Evolutionary conservation across 192 early-diverging fungal species (phyloP).

Genomic region (Dissophora ornata): DNA sequence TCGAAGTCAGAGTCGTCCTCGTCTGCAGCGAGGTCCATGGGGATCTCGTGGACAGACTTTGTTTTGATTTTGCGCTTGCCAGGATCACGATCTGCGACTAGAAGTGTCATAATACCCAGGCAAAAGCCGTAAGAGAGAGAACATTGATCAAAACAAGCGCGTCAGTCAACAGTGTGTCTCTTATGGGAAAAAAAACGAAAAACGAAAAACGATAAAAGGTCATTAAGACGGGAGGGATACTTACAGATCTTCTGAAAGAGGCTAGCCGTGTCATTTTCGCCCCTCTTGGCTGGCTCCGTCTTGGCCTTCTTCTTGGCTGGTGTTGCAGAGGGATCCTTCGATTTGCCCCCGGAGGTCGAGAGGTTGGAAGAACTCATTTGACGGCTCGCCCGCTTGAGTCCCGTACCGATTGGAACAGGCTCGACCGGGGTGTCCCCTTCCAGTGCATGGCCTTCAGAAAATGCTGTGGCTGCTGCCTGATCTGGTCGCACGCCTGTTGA

Average conservation of each 20-base stretch:
- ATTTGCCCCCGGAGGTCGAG: neutral
- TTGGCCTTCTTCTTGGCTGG: constrained; percentile 45
- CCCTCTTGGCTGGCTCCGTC: constrained; percentile 20
- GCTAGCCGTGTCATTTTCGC: constrained; percentile 44
- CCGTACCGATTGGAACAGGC: neutral
- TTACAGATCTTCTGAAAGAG: constrained; percentile 56
- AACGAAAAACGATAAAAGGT: neutral
- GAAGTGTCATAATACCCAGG: neutral
- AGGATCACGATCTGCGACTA: constrained; percentile 60
- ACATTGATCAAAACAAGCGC: neutral
- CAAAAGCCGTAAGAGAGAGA: neutral
- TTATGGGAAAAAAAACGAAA: neutral
- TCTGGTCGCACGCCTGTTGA: neutral
- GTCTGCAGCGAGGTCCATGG: constrained; percentile 48
- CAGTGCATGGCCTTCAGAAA: neutral
- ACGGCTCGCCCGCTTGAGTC: constrained; percentile 32
- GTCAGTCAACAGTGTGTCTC: neutral
- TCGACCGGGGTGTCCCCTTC: neutral
- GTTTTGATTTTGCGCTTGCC: constrained; percentile 59
- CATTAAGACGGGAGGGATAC: neutral
- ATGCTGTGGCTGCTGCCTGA: neutral
- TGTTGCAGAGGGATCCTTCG: constrained; percentile 11
- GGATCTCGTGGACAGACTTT: constrained; percentile 50
- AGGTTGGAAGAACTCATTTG: constrained; percentile 6
- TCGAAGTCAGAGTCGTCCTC: constrained; percentile 58